Evolutionary conservation across 768 basidiomycete species (phyloP), one percentile per base, ranked within the genome.

Genomic region (Pleurotus tuber-regium): DNA sequence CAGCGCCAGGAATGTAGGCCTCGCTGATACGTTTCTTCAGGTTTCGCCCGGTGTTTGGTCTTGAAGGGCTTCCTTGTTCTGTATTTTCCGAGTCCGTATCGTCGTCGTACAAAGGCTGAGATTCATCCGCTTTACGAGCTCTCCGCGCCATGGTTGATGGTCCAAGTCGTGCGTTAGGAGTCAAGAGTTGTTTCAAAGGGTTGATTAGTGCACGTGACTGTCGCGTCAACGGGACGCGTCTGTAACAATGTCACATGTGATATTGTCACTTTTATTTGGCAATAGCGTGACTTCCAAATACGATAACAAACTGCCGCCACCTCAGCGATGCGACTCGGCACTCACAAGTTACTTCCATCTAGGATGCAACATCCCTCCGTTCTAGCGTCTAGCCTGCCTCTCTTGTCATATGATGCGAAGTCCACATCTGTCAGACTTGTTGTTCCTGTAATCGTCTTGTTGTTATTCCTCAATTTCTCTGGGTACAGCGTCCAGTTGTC

Each of bases 11-110:
- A 40, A 68, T 66, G 58, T 79, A 70, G 28, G 66, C 71, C 54
- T 89, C 87, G 67, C 84, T 85, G 51, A 84, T 68, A 31, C 84
- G 81, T 59, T 84, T 85, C 62, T 74, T 81, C 47, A 76, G 67
- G 42, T 63, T 61, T 31, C 46, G 28, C 10, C 41, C 16, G 41
- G 21, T 25, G 9, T 19, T 9, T 35, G 67, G 70, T 55, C 69
- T 76, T 47, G 63, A 67, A n/a, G 73, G 72, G 2, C 72, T 73
- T 41, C 70, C 70, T 16, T 61, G 66, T 23, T 74, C 76, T 1
- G 61, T 64, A 4, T 74, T 74, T 4, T 63, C 53, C 51, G 76
- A 75, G 14, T 68, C 65, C 25, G 74, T 54, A 19, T 43, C 70
- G 49, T 65, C 69, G 23, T 58, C 68, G 46, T 72, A 67, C 36